Percentiles rank a stretch among this genome's conserved stretches.
These are phyloP conservation scores for Willaertia magna DNA, from an alignment of 208 protist genomes.

Conservation along the genomic window DNA sequence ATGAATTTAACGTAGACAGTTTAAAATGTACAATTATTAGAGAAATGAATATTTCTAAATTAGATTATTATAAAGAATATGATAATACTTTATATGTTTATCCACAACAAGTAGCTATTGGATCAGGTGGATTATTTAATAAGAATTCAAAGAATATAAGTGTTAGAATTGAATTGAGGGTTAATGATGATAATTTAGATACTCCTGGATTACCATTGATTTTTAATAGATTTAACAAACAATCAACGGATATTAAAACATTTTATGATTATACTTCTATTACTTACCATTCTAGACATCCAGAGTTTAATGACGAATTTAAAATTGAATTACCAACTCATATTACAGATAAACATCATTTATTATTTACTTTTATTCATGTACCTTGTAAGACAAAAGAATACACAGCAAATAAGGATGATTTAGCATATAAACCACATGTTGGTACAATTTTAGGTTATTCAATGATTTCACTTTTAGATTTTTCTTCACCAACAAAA, in stretches of 20 bases:
- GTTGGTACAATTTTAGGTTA: not conserved
- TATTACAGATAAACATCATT: not conserved
- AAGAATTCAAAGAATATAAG: not conserved
- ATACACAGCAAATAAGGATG: not conserved
- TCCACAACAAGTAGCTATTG: not conserved
- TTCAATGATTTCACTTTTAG: not conserved
- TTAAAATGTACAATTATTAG: not conserved
- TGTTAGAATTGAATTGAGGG: not conserved
- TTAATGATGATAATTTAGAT: not conserved
- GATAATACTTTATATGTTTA: not conserved
- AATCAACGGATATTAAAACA: not conserved
- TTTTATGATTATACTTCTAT: not conserved
- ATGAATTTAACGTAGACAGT: not conserved
- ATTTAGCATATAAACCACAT: not conserved
- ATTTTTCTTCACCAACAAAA: not conserved
- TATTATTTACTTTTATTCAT: not conserved
- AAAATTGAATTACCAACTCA: not conserved
- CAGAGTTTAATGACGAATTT: not conserved
- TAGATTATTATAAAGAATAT: not conserved
- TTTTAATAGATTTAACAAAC: not conserved
- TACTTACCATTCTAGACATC: not conserved
- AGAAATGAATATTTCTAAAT: not conserved
- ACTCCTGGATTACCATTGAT: not conserved
- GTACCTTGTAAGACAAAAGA: not conserved
- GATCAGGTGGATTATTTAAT: not conserved